Conservation (phyloP, 1,284 basidiomycete genomes). For the Pseudozyma flocculosa region DNA sequence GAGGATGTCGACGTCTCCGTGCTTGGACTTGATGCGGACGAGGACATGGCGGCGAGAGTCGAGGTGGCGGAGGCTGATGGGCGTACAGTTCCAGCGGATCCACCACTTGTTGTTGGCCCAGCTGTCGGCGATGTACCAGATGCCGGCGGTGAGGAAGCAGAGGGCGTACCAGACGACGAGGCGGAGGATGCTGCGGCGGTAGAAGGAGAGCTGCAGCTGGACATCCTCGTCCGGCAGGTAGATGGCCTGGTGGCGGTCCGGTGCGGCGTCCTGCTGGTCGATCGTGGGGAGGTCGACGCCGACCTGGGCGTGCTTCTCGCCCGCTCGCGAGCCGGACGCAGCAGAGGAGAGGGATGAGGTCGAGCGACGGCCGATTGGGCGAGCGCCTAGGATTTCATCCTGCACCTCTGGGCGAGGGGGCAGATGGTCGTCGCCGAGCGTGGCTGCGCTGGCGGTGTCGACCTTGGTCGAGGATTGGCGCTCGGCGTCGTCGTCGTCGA, state of each 20-base stretch:
- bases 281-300: conserved; percentile 6
- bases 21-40: conserved; percentile 31
- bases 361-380: not conserved
- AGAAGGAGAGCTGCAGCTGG: conserved; percentile 31
- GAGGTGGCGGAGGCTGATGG: conserved; percentile 1
- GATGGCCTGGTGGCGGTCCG: conserved; percentile 17
- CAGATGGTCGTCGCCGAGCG: conserved; percentile 16
- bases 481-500: conserved; percentile 1
- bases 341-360: not conserved
- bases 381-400: conserved; percentile 5
- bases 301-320: conserved; percentile 15
- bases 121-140: conserved; percentile 24
- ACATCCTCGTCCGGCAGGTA: conserved; percentile 36
- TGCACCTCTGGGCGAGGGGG: conserved; percentile 22
- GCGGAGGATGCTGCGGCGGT: conserved; percentile 9
- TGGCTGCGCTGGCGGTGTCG: conserved; percentile 9
- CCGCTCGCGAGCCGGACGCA: not conserved
- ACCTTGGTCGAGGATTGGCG: conserved; percentile 7
- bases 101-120: conserved; percentile 35
- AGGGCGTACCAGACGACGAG: conserved; percentile 25
- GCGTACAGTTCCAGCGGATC: conserved; percentile 23
- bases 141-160: conserved; percentile 32
- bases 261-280: not conserved
- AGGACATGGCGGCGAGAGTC: conserved; percentile 10
- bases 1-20: conserved; percentile 25